Conservation (phyloP, 352 stramenopile genomes). For the Phytophthora litchii region DNA sequence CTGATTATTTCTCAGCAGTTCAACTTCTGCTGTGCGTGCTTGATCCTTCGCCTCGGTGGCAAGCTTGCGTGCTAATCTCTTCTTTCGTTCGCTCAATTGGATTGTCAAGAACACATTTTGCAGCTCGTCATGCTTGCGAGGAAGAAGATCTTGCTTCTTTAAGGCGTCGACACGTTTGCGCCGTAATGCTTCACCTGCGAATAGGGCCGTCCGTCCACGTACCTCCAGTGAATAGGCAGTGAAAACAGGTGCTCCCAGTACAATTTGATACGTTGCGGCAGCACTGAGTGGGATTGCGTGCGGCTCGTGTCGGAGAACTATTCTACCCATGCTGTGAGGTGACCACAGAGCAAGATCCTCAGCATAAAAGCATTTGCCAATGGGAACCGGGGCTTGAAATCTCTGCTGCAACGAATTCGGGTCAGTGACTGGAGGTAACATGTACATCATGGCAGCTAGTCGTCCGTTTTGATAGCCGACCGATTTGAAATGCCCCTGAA, state of each 20-base stretch:
- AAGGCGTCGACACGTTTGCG: slow-evolving; percentile 58
- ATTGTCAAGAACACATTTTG: slow-evolving; percentile 75
- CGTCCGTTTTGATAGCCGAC: slow-evolving; percentile 77
- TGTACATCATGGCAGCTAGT: slow-evolving; percentile 80
- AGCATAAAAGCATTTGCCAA: slow-evolving; percentile 60
- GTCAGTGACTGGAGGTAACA: slow-evolving; percentile 38
- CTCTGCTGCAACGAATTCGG: slow-evolving; percentile 11
- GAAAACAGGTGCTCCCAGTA: slow-evolving; percentile 69
- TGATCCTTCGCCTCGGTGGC: slow-evolving; percentile 55
- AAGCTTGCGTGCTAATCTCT: slow-evolving; percentile 54
- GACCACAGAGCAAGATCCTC: slow-evolving; percentile 69
- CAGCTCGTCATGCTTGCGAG: slow-evolving; percentile 60
- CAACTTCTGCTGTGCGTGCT: slow-evolving; percentile 50
- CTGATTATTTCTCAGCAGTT: slow-evolving; percentile 52
- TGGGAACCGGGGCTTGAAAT: slow-evolving; percentile 38
- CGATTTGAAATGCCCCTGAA: slow-evolving; percentile 77
- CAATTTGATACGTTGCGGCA: slow-evolving; percentile 71
- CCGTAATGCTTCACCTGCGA: slow-evolving; percentile 53
- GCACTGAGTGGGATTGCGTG: slow-evolving; percentile 50
- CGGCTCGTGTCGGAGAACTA: slow-evolving; percentile 73
- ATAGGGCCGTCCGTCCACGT: slow-evolving; percentile 46
- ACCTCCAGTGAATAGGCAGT: slow-evolving; percentile 78
- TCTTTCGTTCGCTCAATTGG: slow-evolving; percentile 72
- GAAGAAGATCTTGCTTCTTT: slow-evolving; percentile 72
- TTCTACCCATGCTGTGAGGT: slow-evolving; percentile 63